These are phyloP conservation scores for Priceomyces haplophilus DNA, from an alignment of 805 yeast species.

Conservation along the genomic window DNA sequence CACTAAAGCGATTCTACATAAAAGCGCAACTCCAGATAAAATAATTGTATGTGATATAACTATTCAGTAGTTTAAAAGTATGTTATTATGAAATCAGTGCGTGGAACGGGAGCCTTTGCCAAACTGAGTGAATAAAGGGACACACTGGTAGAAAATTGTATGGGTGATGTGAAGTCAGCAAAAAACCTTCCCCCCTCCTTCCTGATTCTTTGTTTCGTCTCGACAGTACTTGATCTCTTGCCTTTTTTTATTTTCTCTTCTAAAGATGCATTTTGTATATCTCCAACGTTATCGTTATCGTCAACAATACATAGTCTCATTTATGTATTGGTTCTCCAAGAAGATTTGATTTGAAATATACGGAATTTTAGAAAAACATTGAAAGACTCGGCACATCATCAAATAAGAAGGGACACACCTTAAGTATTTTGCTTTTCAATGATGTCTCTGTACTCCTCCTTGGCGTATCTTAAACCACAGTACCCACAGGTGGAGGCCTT, in stretches of 20 bases:
- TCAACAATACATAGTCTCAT: neutral
- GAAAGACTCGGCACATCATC: neutral
- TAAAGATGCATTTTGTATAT: neutral
- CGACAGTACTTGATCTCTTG: too few species aligned
- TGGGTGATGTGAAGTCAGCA: too few species aligned
- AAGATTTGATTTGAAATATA: too few species aligned
- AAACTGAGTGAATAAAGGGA: neutral
- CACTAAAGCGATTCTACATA: too few species aligned
- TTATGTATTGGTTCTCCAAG: too few species aligned
- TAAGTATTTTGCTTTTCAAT: conserved; percentile 26
- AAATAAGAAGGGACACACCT: neutral
- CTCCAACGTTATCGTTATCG: neutral
- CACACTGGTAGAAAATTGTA: too few species aligned
- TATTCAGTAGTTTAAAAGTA: neutral
- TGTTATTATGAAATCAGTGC: neutral
- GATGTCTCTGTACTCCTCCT: conserved; percentile 44
- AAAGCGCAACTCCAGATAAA: neutral
- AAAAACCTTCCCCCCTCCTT: too few species aligned
- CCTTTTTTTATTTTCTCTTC: too few species aligned
- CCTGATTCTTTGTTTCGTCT: too few species aligned
- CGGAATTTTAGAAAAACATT: too few species aligned
- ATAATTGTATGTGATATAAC: neutral
- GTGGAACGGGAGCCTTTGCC: neutral
- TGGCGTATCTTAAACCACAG: conserved; percentile 70
- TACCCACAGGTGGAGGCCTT: conserved; percentile 73